phyloP scores from a whole-genome alignment of 352 stramenopile species.

The Phytophthora melonis region DNA sequence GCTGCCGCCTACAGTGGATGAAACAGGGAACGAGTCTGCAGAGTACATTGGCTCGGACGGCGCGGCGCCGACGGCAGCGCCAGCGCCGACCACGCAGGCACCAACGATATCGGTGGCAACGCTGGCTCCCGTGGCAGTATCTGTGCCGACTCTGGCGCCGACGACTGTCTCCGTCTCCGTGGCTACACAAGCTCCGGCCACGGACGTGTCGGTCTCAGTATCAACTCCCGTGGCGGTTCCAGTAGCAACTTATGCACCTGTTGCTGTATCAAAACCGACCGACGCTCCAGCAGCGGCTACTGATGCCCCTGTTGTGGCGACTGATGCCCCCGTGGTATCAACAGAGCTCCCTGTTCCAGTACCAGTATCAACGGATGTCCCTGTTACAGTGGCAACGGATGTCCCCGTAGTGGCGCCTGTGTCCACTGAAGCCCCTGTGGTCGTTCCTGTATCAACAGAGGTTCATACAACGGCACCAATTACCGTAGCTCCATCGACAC shows the following conservation, averaged over 20 bases:
- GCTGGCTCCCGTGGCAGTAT: constrained; percentile 1
- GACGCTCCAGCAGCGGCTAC: neutral
- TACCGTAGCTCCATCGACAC: neutral
- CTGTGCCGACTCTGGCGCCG: neutral
- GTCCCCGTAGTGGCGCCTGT: neutral
- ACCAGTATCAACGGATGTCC: neutral
- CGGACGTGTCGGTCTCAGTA: neutral
- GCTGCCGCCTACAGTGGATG: neutral
- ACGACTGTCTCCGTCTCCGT: neutral
- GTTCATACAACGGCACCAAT: constrained; percentile 7
- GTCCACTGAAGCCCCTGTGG: neutral
- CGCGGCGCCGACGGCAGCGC: constrained; percentile 23
- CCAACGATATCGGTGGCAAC: neutral
- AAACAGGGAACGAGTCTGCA: constrained; percentile 20
- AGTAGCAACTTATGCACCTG: neutral
- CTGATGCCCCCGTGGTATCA: neutral
- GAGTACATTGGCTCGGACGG: constrained; percentile 3
- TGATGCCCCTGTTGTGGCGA: neutral
- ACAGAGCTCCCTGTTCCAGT: neutral
- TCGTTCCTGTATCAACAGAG: constrained; percentile 8
- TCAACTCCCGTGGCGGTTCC: neutral
- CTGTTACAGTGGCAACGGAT: constrained; percentile 9
- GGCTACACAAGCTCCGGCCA: neutral
- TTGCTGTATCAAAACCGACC: neutral
- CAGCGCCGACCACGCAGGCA: constrained; percentile 7